These are phyloP conservation scores for Coprinopsis marcescibilis DNA, from an alignment of 768 basidiomycete genomes.

Conservation along the genomic window DNA sequence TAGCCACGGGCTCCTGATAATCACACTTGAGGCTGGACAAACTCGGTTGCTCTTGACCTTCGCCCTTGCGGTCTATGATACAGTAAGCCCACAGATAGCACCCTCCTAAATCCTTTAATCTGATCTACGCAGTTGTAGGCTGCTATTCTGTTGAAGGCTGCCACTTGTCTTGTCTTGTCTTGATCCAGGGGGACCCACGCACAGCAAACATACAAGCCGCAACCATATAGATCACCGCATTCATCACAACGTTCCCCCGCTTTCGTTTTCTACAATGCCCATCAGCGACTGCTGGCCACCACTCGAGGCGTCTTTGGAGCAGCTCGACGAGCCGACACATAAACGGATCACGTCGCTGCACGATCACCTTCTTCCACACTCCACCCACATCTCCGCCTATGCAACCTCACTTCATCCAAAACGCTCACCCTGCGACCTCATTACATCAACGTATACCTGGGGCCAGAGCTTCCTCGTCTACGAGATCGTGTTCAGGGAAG, in stretches of 20 bases:
- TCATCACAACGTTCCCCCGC: neutral
- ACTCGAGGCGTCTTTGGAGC: conserved; percentile 27
- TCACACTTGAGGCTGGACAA: too few relatives aligned
- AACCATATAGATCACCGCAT: neutral
- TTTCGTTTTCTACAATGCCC: conserved; percentile 14
- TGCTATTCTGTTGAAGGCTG: neutral
- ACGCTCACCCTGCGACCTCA: conserved; percentile 23
- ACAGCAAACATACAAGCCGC: neutral
- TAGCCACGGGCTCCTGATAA: conserved; percentile 3
- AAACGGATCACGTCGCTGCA: conserved; percentile 32
- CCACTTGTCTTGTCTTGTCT: neutral
- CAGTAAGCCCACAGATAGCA: neutral
- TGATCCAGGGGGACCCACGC: neutral
- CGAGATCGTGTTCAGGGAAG: conserved; percentile 27
- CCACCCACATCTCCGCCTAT: conserved; percentile 25
- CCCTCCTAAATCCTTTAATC: neutral
- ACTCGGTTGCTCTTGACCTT: neutral
- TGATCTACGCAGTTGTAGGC: neutral
- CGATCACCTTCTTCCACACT: conserved; percentile 27
- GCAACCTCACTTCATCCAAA: conserved; percentile 30
- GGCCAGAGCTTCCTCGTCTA: conserved; percentile 36
- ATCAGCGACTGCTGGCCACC: conserved; percentile 37
- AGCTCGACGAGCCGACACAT: conserved; percentile 29
- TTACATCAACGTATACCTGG: conserved; percentile 33
- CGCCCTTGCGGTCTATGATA: neutral